These are phyloP conservation scores for rapeseed (Brassica napus) DNA, from an alignment of 345 rosid genomes.

Conservation along the genomic window DNA sequence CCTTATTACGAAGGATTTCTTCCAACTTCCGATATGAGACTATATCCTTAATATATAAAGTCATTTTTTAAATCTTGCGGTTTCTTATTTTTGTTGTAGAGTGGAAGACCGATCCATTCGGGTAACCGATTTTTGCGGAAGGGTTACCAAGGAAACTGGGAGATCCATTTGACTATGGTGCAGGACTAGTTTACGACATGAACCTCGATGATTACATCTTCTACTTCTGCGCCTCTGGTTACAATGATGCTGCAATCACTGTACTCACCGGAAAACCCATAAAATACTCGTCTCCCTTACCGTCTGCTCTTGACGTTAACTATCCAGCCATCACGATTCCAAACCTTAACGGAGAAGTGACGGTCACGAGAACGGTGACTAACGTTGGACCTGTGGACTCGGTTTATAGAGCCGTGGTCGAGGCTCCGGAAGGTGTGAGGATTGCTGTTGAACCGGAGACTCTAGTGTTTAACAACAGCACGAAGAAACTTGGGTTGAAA, in stretches of 20 bases:
- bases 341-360: constrained; percentile 11
- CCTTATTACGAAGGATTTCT: not conserved
- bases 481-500: constrained; percentile 27
- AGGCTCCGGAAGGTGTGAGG: constrained; percentile 17
- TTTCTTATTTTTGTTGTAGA: constrained; percentile 7
- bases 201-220: constrained; percentile 27
- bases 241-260: constrained; percentile 14
- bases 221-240: constrained; percentile 28
- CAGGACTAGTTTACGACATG: constrained; percentile 39
- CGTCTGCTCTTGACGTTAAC: constrained; percentile 31
- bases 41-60: too few species aligned
- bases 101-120: constrained; percentile 29
- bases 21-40: not conserved
- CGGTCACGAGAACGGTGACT: constrained; percentile 16
- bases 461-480: not conserved
- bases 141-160: constrained; percentile 21
- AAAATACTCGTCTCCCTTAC: constrained; percentile 18
- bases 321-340: constrained; percentile 37
- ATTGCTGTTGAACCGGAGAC: constrained; percentile 29
- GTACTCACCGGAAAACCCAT: constrained; percentile 9
- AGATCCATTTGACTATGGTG: constrained; percentile 35
- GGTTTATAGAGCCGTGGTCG: constrained; percentile 24
- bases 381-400: constrained; percentile 39
- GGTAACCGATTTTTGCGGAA: constrained; percentile 17
- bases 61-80: not conserved